Conservation (phyloP, 2,329 filamentous ascomycete species). For the Cercospora sp. region DNA sequence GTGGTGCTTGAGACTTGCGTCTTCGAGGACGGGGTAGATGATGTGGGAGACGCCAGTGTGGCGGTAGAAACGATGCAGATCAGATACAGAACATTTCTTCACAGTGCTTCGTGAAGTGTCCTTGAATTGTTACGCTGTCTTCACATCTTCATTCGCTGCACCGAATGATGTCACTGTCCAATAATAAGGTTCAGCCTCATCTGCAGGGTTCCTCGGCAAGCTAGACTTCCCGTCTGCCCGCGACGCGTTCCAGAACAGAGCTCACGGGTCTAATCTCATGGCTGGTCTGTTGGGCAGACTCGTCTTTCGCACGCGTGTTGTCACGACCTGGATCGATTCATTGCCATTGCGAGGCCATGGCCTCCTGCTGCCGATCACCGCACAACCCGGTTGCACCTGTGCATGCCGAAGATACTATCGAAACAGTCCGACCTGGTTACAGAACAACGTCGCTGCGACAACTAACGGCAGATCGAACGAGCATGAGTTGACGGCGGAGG, state of each 20-base stretch:
- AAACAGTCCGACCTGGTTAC: not conserved
- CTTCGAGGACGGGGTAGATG: not conserved
- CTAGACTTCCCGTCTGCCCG: not conserved
- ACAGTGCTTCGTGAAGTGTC: not conserved
- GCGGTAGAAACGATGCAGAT: not conserved
- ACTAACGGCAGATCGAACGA: not conserved
- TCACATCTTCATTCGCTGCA: not conserved
- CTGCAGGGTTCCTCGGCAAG: not conserved
- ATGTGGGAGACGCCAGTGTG: conserved; percentile 5
- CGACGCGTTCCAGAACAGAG: not conserved
- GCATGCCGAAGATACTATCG: not conserved
- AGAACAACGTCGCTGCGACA: not conserved
- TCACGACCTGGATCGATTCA: not conserved
- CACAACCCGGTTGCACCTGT: not conserved
- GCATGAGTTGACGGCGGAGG: not conserved
- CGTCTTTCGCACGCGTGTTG: not conserved
- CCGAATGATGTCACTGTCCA: not conserved
- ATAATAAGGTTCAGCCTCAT: not conserved
- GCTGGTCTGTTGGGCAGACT: not conserved
- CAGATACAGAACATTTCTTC: not conserved
- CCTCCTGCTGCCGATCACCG: not conserved
- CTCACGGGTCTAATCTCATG: not conserved
- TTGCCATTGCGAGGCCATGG: not conserved
- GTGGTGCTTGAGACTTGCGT: not conserved
- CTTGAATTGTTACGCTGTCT: not conserved